Conservation (phyloP, 768 basidiomycete genomes). For the Calocybe indica region DNA sequence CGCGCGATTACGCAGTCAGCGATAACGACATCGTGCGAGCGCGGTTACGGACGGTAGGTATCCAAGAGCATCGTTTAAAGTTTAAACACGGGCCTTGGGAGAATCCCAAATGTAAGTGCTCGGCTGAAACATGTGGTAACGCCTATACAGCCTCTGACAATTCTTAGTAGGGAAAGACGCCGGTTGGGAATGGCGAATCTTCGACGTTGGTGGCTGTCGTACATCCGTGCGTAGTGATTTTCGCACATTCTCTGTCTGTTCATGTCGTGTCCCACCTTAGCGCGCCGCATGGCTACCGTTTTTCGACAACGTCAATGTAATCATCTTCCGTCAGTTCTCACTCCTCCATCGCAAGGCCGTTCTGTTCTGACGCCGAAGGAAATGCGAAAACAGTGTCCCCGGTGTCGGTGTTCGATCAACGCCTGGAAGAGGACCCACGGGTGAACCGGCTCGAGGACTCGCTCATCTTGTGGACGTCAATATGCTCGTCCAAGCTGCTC, state of each 20-base stretch:
- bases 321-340: slow-evolving; percentile 54
- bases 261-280: slow-evolving; percentile 28
- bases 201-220: slow-evolving; percentile 73
- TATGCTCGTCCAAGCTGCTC: slow-evolving; percentile 63
- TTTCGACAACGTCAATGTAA: slow-evolving; percentile 72
- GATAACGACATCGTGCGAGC: slow-evolving; percentile 74
- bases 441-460: slow-evolving; percentile 76
- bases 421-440: slow-evolving; percentile 59
- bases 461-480: slow-evolving; percentile 63
- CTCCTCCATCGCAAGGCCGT: neutral
- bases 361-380: neutral
- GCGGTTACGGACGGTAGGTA: slow-evolving; percentile 62
- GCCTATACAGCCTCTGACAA: neutral
- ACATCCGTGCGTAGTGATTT: slow-evolving; percentile 41
- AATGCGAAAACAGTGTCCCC: slow-evolving; percentile 47
- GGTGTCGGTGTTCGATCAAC: slow-evolving; percentile 75
- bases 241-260: neutral
- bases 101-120: slow-evolving; percentile 22
- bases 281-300: slow-evolving; percentile 77
- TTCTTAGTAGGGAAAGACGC: slow-evolving; percentile 21
- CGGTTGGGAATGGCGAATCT: slow-evolving; percentile 63
- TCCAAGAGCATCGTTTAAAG: slow-evolving; percentile 56
- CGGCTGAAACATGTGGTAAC: neutral
- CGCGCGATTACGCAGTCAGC: slow-evolving; percentile 52
- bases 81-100: slow-evolving; percentile 40